Percentiles rank a stretch among this genome's conserved stretches.
Evolutionary conservation across 2,329 filamentous ascomycete genomes (phyloP).

Genomic region (Dissoconium aciculare): DNA sequence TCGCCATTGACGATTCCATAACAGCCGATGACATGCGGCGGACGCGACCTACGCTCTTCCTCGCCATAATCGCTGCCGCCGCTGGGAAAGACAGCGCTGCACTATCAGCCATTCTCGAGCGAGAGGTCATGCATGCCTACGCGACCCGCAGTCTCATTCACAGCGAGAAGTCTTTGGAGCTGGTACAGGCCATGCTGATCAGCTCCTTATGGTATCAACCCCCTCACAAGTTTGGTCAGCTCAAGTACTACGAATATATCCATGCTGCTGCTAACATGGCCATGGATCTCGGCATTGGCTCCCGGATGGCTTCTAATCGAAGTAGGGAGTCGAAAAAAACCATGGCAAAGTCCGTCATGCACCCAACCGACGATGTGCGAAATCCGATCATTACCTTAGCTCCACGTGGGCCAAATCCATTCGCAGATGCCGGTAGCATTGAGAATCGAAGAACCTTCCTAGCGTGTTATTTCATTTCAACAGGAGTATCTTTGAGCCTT

Average conservation of each 20-base stretch:
- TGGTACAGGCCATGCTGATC: slow-evolving; percentile 37
- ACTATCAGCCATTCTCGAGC: slow-evolving; percentile 31
- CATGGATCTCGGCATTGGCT: slow-evolving; percentile 28
- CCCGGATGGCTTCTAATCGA: slow-evolving; percentile 5
- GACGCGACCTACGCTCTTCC: slow-evolving; percentile 50
- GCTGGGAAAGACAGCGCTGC: slow-evolving; percentile 42
- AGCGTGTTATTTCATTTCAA: slow-evolving; percentile 43
- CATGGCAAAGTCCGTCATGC: slow-evolving; percentile 5
- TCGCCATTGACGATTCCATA: slow-evolving; percentile 42
- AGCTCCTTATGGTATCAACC: slow-evolving; percentile 38
- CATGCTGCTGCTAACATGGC: slow-evolving; percentile 40
- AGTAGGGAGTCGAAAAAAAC: slow-evolving; percentile 5
- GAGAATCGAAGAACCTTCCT: slow-evolving; percentile 46
- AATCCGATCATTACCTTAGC: slow-evolving; percentile 19
- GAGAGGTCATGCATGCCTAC: slow-evolving; percentile 35
- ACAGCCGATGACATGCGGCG: slow-evolving; percentile 42
- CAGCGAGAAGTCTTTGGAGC: slow-evolving; percentile 37
- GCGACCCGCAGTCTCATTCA: slow-evolving; percentile 35
- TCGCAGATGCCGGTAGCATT: slow-evolving; percentile 38
- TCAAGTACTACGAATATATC: slow-evolving; percentile 39
- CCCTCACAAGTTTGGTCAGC: slow-evolving; percentile 28
- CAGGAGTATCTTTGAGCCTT: slow-evolving; percentile 46
- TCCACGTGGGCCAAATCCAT: slow-evolving; percentile 6
- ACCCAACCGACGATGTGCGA: slow-evolving; percentile 14
- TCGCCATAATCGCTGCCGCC: slow-evolving; percentile 50